Evolutionary conservation across 2,329 filamentous ascomycete genomes (phyloP).

Genomic region (Mycosphaerella arachidis): DNA sequence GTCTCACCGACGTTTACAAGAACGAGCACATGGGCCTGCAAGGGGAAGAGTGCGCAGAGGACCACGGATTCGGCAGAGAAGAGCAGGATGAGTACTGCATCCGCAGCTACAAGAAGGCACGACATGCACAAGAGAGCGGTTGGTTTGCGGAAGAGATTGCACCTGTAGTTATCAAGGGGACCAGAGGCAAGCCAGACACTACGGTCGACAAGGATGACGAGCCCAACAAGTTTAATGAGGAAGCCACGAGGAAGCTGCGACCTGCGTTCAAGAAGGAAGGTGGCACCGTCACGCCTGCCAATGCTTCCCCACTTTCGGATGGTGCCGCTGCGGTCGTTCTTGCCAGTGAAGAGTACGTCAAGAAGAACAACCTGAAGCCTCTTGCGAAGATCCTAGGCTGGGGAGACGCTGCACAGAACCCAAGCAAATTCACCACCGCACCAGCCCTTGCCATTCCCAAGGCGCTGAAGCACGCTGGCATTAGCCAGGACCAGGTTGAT

Average conservation of each 20-base stretch:
- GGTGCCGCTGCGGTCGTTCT: slow-evolving; percentile 89
- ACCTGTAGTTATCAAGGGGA: slow-evolving; percentile 80
- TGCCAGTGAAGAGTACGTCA: slow-evolving; percentile 88
- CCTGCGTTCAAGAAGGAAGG: slow-evolving; percentile 78
- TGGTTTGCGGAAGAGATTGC: slow-evolving; percentile 82
- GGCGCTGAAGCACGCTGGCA: slow-evolving; percentile 88
- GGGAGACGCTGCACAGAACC: slow-evolving; percentile 88
- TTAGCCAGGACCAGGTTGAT: slow-evolving; percentile 73
- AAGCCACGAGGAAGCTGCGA: slow-evolving; percentile 52
- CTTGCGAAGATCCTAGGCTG: slow-evolving; percentile 96
- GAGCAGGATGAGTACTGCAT: slow-evolving; percentile 96
- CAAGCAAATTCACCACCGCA: slow-evolving; percentile 92
- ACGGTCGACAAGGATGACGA: slow-evolving; percentile 85
- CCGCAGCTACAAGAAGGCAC: slow-evolving; percentile 87
- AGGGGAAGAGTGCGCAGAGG: slow-evolving; percentile 84
- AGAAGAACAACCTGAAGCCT: slow-evolving; percentile 85
- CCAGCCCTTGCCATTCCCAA: slow-evolving; percentile 94
- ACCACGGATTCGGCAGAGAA: slow-evolving; percentile 76
- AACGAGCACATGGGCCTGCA: slow-evolving; percentile 95
- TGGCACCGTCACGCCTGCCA: slow-evolving; percentile 82
- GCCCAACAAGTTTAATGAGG: slow-evolving; percentile 73
- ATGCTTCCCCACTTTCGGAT: slow-evolving; percentile 93
- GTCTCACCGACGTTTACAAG: slow-evolving; percentile 89
- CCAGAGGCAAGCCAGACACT: slow-evolving; percentile 81
- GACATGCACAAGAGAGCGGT: slow-evolving; percentile 75